Evolutionary conservation across 495 filamentous ascomycete genomes (phyloP), one percentile per base, ranked within the genome.

Genomic region (Neurospora sp.): DNA sequence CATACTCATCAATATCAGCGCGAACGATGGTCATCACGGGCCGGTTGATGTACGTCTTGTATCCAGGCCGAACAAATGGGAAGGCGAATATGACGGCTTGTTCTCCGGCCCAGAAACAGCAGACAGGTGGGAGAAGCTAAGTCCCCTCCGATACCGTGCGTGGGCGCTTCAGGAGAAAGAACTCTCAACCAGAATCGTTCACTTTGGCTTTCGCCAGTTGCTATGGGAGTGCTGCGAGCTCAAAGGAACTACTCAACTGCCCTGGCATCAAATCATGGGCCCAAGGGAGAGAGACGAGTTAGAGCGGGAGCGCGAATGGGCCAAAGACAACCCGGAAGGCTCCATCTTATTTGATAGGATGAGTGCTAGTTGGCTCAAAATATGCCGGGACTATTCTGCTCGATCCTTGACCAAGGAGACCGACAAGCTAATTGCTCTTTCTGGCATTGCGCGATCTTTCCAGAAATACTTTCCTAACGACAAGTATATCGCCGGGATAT

Each of bases 321-420:
- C n/a, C 0, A 7, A 22, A 20, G 3, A 0, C 31, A 0, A 35
- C 31, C 31, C 31, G 31, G 31, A 35, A 35, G 31, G 31, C 31
- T 35, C 4, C 18, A 8, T 8, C 3, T 4, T 53, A 59, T 59
- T 0, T 1, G 1, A 8, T 7, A 61, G 10, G 10, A 31, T 16
- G 53, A 61, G 0, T 0, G 0, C 0, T 16, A 0, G 22, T 0
- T 61, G 53, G 53, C 12, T 31, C 6, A 0, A 8, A 0, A 0
- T 61, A 61, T 31, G 0, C 12, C 0, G 0, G 5, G 53, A 61
- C 0, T 61, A 61, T 31, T 61, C 53, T 0, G 0, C 0, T 3
- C 12, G 53, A 7, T 31, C 1, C 3, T 8, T 61, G 53, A 31
- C 22, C 0, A 14, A 61, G 0, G 22, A 7, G 5, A 61, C 53